Evolutionary conservation across 495 filamentous ascomycete genomes (phyloP).

Genomic region (Annulohypoxylon maeteangense): DNA sequence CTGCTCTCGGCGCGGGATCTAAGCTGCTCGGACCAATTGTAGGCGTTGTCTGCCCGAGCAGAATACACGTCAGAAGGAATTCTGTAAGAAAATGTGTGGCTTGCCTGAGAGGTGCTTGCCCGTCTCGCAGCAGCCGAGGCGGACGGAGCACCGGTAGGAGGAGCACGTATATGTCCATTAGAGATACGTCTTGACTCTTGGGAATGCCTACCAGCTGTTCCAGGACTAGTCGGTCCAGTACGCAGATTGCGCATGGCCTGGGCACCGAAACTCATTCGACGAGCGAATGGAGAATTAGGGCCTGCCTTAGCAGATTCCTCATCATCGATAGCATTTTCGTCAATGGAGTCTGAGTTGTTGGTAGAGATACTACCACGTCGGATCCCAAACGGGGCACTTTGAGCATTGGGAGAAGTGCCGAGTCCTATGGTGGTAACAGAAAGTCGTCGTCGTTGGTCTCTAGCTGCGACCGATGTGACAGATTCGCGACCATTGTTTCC

Average conservation of each 20-base stretch:
- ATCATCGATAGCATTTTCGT: conserved; percentile 90
- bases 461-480: conserved; percentile 72
- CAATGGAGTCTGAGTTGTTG: conserved; percentile 76
- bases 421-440: conserved; percentile 89
- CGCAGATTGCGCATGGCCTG: conserved; percentile 73
- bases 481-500: conserved; percentile 67
- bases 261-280: conserved; percentile 91
- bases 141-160: conserved; percentile 37
- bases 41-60: conserved; percentile 80
- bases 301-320: conserved; percentile 65
- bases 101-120: conserved; percentile 61
- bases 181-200: conserved; percentile 39
- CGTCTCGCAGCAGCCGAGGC: conserved; percentile 40
- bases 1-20: conserved; percentile 86
- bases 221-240: conserved; percentile 55
- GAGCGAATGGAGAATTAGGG: conserved; percentile 78
- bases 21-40: conserved; percentile 95
- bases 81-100: conserved; percentile 63
- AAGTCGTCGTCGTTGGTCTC: conserved; percentile 82
- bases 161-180: conserved; percentile 33
- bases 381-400: conserved; percentile 63
- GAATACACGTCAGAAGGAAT: conserved; percentile 68
- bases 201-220: conserved; percentile 61
- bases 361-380: conserved; percentile 82
- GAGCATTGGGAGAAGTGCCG: conserved; percentile 75